A percentile compares a stretch with the other conserved stretches of the same genome.
These are phyloP conservation scores for Paramecium pentaurelia DNA, from an alignment of 73 alveolate species.

Conservation along the genomic window DNA sequence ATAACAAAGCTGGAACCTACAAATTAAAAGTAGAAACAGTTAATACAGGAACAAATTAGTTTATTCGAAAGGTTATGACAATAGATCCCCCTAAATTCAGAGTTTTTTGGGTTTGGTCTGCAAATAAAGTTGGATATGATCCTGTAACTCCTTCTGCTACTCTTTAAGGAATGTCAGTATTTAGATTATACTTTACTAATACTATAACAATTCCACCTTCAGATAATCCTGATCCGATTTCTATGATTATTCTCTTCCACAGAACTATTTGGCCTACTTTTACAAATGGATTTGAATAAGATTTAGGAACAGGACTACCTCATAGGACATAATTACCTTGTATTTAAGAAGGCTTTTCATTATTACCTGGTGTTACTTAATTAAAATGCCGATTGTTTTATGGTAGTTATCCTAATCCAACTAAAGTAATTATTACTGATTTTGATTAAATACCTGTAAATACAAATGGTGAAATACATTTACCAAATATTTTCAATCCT, in stretches of 20 bases:
- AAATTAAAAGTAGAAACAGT: not conserved
- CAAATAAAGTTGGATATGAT: constrained; percentile 43
- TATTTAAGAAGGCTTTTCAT: not conserved
- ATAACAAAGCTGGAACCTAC: constrained; percentile 37
- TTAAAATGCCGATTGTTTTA: constrained; percentile 28
- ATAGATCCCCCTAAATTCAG: constrained; percentile 41
- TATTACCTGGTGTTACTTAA: not conserved
- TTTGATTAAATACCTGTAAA: constrained; percentile 16
- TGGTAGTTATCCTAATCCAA: constrained; percentile 55
- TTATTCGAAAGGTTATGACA: not conserved
- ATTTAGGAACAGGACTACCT: constrained; percentile 56
- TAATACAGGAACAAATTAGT: not conserved
- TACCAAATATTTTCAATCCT: constrained; percentile 50
- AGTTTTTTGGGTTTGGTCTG: constrained; percentile 53
- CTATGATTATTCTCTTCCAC: not conserved
- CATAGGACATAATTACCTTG: constrained; percentile 54
- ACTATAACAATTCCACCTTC: not conserved
- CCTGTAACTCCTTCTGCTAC: not conserved
- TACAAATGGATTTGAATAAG: not conserved
- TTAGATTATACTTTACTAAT: constrained; percentile 33
- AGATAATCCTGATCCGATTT: not conserved
- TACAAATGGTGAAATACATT: constrained; percentile 43
- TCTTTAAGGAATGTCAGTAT: constrained; percentile 37
- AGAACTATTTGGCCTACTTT: constrained; percentile 43
- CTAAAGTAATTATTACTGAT: constrained; percentile 44